Evolutionary conservation across 2,329 filamentous ascomycete genomes (phyloP), one percentile per base, ranked within the genome.

Genomic region (Ramularia endophylla): DNA sequence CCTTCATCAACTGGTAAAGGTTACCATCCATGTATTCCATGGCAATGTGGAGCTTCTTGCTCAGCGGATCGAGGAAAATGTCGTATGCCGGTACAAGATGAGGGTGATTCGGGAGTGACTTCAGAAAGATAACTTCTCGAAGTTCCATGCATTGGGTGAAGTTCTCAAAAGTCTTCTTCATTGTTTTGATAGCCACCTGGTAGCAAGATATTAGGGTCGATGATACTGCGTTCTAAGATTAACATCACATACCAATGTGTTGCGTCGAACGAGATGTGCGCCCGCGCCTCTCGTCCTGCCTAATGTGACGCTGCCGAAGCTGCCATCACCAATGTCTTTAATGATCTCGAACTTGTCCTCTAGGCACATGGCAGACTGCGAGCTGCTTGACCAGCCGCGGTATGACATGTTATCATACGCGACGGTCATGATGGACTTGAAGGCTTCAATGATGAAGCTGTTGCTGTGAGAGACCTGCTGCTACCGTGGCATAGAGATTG

Each of bases 11-110:
- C 66, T 98, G 92, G 66, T 98, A 98, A 1, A 98, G 75, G 65
- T 98, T 98, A 37, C 92, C 92, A 64, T 98, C 92, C 92, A 98
- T 98, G 67, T 94, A 95, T 70, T 98, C 92, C 92, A 98, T 98
- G 60, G 80, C 83, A 54, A 98, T 98, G 67, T 98, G 92, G 32
- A 98, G 80, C 68, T 95, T 95, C 70, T 89, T 94, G 69, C 78
- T 95, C 64, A 87, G 85, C 0, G 92, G 92, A 60, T 98, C 92
- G 58, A 98, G 80, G 68, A 98, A 98, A 60, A 98, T 98, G 68
- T 98, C 92, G 52, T 97, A 77, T 4, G 92, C 90, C 27, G 92
- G 92, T n/a, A 98, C 92, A 25, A 98, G 77, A 65, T 98, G 92
- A 55, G 81, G 80, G 61, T 98, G 92, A 32, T 78, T 73, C 2